A percentile compares a stretch with the other conserved stretches of the same genome.
These are phyloP conservation scores for Aureoboletus auriporus DNA, from an alignment of 768 basidiomycete genomes.

Conservation along the genomic window DNA sequence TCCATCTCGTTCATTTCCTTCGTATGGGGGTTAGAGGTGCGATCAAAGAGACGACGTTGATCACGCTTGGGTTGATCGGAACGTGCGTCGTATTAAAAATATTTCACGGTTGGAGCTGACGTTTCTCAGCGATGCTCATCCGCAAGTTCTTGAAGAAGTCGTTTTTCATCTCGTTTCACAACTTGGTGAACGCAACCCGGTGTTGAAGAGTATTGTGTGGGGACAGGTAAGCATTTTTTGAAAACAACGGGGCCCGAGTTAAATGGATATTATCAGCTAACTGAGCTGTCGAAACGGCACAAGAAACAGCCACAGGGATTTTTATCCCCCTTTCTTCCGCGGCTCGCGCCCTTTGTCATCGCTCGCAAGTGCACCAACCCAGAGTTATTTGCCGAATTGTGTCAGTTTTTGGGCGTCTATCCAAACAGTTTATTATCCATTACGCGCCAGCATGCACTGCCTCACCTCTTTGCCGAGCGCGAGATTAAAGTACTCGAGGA, in stretches of 20 bases:
- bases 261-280: constrained; percentile 41
- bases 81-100: constrained; percentile 25
- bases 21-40: constrained; percentile 39
- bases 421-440: constrained; percentile 59
- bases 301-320: constrained; percentile 63
- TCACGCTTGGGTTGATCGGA: constrained; percentile 56
- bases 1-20: constrained; percentile 45
- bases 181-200: constrained; percentile 62
- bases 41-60: constrained; percentile 59
- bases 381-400: constrained; percentile 55
- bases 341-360: constrained; percentile 64
- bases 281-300: constrained; percentile 51
- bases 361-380: constrained; percentile 56
- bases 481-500: constrained; percentile 56
- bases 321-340: constrained; percentile 63
- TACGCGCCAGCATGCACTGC: constrained; percentile 63
- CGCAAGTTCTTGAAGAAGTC: constrained; percentile 53
- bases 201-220: constrained; percentile 64
- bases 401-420: constrained; percentile 60
- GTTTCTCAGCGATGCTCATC: constrained; percentile 41
- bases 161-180: constrained; percentile 62
- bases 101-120: constrained; percentile 3
- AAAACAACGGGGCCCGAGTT: not conserved
- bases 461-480: constrained; percentile 60
- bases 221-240: constrained; percentile 48